phyloP scores from a whole-genome alignment of 2,329 filamentous ascomycete genomes.

The Pseudogymnoascus sp. region DNA sequence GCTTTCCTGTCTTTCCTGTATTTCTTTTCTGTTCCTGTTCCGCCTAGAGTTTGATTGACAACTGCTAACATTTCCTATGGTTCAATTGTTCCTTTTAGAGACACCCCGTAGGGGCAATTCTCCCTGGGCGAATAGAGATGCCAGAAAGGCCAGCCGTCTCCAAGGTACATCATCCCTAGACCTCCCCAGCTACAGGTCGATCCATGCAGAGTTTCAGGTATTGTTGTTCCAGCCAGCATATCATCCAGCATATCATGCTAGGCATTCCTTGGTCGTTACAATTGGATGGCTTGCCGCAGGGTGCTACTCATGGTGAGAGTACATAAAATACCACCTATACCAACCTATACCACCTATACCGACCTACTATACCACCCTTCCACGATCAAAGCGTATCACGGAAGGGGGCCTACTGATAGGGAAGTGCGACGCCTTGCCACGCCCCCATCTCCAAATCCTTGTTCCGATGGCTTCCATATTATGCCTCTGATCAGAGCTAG shows the following conservation, averaged over 20 bases:
- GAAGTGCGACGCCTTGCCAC: slow-evolving; percentile 5
- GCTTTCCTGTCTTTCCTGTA: neutral
- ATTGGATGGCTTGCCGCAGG: slow-evolving; percentile 10
- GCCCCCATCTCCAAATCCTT: slow-evolving; percentile 1
- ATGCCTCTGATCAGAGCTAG: neutral
- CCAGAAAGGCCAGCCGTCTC: slow-evolving; percentile 14
- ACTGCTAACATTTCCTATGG: neutral
- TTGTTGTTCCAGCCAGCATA: slow-evolving; percentile 6
- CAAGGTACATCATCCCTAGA: slow-evolving; percentile 20
- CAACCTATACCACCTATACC: neutral
- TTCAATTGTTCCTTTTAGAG: neutral
- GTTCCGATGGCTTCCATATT: slow-evolving; percentile 5
- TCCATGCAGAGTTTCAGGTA: slow-evolving; percentile 10
- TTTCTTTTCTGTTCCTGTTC: neutral
- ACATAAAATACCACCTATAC: neutral
- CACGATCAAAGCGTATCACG: neutral
- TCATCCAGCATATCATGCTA: neutral
- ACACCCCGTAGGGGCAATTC: neutral
- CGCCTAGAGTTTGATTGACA: neutral
- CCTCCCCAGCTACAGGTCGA: slow-evolving; percentile 20
- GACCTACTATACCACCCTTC: neutral
- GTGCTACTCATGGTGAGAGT: neutral
- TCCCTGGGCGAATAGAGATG: neutral
- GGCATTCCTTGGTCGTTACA: slow-evolving; percentile 6
- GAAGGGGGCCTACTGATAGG: neutral